A percentile compares a stretch with the other conserved stretches of the same genome.
Conservation (phyloP, 257 asterid species). For the Solanum arcanum region DNA sequence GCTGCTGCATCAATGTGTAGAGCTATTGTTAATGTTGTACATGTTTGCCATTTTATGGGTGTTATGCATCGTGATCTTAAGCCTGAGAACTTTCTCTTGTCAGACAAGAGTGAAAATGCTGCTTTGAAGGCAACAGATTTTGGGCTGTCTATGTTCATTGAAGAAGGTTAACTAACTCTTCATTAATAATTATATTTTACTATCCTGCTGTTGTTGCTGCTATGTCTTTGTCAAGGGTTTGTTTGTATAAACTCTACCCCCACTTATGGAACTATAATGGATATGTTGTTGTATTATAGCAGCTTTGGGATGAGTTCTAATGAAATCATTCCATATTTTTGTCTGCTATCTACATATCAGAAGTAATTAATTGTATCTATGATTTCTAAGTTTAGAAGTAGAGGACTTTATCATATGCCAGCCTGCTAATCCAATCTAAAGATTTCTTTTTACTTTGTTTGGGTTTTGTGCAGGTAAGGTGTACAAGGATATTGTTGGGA, state of each 20-base stretch:
- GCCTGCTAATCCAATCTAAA: not conserved
- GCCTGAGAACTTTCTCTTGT: constrained; percentile 67
- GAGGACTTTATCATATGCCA: not conserved
- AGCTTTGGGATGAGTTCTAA: not conserved
- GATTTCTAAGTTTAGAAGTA: not conserved
- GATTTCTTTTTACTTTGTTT: not conserved
- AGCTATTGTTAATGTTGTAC: constrained; percentile 58
- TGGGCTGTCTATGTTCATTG: constrained; percentile 60
- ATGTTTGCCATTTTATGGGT: constrained; percentile 72
- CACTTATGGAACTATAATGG: not conserved
- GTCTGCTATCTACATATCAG: not conserved
- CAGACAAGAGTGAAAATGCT: constrained; percentile 46
- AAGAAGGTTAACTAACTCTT: constrained; percentile 34
- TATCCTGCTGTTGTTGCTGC: not conserved
- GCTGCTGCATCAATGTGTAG: constrained; percentile 61
- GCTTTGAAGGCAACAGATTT: constrained; percentile 63
- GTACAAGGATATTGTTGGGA: constrained; percentile 66
- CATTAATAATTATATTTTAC: not conserved
- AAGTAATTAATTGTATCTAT: not conserved
- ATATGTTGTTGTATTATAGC: not conserved
- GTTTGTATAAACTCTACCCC: not conserved
- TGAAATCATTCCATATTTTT: not conserved
- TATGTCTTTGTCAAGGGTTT: not conserved
- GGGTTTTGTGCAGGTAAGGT: constrained; percentile 39
- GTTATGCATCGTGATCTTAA: constrained; percentile 74